Percentiles rank a stretch among this genome's conserved stretches.
phyloP scores from a whole-genome alignment of 805 yeast species.

The Saccharomycopsis babjevae region DNA sequence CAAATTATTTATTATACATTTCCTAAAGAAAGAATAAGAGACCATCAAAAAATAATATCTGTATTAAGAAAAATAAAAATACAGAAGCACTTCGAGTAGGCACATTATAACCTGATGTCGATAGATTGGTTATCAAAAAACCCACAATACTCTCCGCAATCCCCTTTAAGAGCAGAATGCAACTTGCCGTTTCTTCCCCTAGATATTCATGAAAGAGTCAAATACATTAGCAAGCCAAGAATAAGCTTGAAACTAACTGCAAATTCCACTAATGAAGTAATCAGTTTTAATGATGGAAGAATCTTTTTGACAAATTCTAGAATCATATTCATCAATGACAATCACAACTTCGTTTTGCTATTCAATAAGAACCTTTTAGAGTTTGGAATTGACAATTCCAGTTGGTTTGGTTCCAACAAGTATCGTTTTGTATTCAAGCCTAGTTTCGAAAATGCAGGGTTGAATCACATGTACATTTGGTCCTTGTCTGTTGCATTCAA shows the following conservation, averaged over 20 bases:
- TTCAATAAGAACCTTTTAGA: slow-evolving; percentile 7
- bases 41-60: neutral
- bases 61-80: neutral
- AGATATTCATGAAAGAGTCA: slow-evolving; percentile 5
- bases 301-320: slow-evolving; percentile 13
- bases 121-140: slow-evolving; percentile 12
- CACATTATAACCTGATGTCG: slow-evolving; percentile 8
- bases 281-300: slow-evolving; percentile 9
- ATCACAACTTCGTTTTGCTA: slow-evolving; percentile 10
- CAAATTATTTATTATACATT: too few relatives aligned
- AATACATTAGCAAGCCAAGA: slow-evolving; percentile 8
- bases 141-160: neutral
- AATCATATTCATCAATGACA: slow-evolving; percentile 7
- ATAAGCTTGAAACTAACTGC: slow-evolving; percentile 14
- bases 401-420: slow-evolving; percentile 18
- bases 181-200: slow-evolving; percentile 13
- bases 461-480: slow-evolving; percentile 16
- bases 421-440: slow-evolving; percentile 12
- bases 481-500: slow-evolving; percentile 7
- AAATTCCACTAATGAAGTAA: slow-evolving; percentile 4
- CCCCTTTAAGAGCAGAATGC: neutral
- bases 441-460: slow-evolving; percentile 10
- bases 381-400: slow-evolving; percentile 3
- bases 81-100: neutral
- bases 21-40: neutral